Evolutionary conservation across 2,329 filamentous ascomycete species (phyloP).

Genomic region (Ophiostoma fasciatum): DNA sequence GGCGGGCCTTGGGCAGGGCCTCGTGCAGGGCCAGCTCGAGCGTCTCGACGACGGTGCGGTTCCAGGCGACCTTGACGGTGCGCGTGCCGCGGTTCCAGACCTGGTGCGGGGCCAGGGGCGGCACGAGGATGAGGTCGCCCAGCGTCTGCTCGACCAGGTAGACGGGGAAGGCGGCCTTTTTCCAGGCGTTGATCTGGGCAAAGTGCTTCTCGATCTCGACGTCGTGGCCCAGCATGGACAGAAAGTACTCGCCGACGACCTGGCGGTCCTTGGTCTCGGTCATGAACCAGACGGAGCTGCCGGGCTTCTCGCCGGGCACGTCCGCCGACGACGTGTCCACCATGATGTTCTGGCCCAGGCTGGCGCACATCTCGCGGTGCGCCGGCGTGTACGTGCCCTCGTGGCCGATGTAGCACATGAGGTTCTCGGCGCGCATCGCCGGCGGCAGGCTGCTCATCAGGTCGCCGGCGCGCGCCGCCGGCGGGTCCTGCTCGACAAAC

Average conservation of each 20-base stretch:
- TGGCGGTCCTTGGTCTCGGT: constrained; percentile 88
- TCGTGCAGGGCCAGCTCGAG: constrained; percentile 74
- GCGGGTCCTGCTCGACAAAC: constrained; percentile 31
- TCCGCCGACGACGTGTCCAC: constrained; percentile 68
- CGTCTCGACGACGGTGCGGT: constrained; percentile 84
- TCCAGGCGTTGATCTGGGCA: constrained; percentile 90
- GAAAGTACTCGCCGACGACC: constrained; percentile 82
- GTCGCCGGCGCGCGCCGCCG: constrained; percentile 64
- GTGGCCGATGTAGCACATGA: constrained; percentile 97
- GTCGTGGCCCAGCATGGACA: constrained; percentile 85
- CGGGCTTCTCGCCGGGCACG: constrained; percentile 62
- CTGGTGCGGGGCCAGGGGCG: constrained; percentile 85
- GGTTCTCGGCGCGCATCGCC: constrained; percentile 82
- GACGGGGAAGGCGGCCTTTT: constrained; percentile 81
- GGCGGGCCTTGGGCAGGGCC: constrained; percentile 71
- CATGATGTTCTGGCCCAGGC: constrained; percentile 95
- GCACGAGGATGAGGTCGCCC: constrained; percentile 88
- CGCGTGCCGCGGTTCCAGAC: constrained; percentile 95
- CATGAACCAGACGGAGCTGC: constrained; percentile 98
- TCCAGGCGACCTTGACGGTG: constrained; percentile 98
- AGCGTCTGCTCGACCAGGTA: constrained; percentile 83
- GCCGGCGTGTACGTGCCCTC: constrained; percentile 94
- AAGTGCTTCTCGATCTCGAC: constrained; percentile 97
- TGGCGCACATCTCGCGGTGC: constrained; percentile 96
- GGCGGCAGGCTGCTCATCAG: constrained; percentile 83